Base-by-base conservation (phyloP, 306 rosid genomes). In the Gillenia trifoliata region DNA sequence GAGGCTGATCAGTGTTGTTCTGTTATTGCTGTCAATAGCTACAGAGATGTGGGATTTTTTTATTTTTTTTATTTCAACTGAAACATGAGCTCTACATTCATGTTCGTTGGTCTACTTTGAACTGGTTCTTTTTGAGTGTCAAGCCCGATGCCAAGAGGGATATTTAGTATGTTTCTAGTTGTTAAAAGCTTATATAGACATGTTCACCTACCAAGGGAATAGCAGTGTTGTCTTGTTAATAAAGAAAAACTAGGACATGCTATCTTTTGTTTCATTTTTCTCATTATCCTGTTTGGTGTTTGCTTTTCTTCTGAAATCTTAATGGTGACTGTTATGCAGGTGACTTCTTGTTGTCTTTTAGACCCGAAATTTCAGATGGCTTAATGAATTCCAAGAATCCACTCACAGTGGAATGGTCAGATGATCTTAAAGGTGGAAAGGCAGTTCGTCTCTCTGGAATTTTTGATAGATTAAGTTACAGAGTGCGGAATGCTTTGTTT, bases 371-470 rank as follows among this genome's bases (percentile, higher is more conserved):
- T 73, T 56, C 84, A 26, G 85, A 86, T 78, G 87, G 82, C 70
- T 75, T 78, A 34, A 72, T 77, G 72, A 85, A 83, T 70, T 77
- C 82, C 43, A 78, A 77, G 80, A 77, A 79, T 59, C 77, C 89
- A 73, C 70, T 82, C 70, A 84, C 91, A 28, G 85, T 72, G 28
- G 98, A 86, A 77, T 94, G 96, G 98, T 91, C 98, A 8, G 89
- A 84, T 69, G 79, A 83, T 76, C 78, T 94, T 83, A 84, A 84
- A 86, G 98, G 98, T 78, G 96, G 93, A 74, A 94, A 94, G 85
- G 96, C 96, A 68, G 92, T 90, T 65, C 82, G 67, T 76, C 86
- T 94, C 65, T 88, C 96, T 83, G 98, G 98, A 81, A 64, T 91
- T 81, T 85, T 94, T 78, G 90, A 91, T 75, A 89, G 92, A 79